A percentile compares a stretch with the other conserved stretches of the same genome.
These are phyloP conservation scores for Malassezia slooffiae DNA, from an alignment of 1,284 basidiomycete species.

Conservation along the genomic window DNA sequence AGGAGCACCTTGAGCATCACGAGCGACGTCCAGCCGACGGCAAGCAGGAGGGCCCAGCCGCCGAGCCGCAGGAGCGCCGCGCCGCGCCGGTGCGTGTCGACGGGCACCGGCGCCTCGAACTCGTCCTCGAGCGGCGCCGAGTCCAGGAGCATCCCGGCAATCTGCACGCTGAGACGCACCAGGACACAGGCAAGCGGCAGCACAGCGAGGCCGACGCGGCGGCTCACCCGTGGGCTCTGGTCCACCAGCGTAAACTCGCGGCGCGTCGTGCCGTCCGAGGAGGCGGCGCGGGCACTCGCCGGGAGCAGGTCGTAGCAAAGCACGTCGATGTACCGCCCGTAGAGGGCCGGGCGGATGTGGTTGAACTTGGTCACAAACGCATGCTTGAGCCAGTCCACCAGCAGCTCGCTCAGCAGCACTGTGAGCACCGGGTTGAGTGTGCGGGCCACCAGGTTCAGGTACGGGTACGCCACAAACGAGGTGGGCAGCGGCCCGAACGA, in stretches of 20 bases:
- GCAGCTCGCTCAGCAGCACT: constrained; percentile 80
- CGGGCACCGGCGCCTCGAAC: background rate
- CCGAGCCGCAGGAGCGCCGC: background rate
- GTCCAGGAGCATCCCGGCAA: constrained; percentile 55
- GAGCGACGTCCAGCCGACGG: constrained; percentile 14
- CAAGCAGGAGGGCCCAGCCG: background rate
- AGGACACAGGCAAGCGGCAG: constrained; percentile 81
- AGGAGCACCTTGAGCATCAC: constrained; percentile 41
- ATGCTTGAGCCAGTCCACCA: constrained; percentile 98
- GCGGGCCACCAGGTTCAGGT: constrained; percentile 57
- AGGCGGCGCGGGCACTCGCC: constrained; percentile 51
- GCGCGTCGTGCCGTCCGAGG: constrained; percentile 15
- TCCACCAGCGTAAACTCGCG: constrained; percentile 74
- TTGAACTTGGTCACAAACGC: constrained; percentile 97
- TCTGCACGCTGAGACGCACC: constrained; percentile 69
- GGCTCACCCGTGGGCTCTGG: constrained; percentile 84
- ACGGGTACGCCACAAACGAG: constrained; percentile 47
- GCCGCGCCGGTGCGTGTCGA: background rate
- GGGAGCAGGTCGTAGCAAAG: constrained; percentile 84
- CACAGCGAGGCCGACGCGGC: constrained; percentile 83
- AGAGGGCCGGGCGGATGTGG: constrained; percentile 77
- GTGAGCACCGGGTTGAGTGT: constrained; percentile 86
- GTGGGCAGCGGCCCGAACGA: constrained; percentile 56
- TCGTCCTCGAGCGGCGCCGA: constrained; percentile 6
- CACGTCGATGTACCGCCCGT: constrained; percentile 90